Evolutionary conservation across 2,329 filamentous ascomycete species (phyloP).

Genomic region (Xylariaceae sp.): DNA sequence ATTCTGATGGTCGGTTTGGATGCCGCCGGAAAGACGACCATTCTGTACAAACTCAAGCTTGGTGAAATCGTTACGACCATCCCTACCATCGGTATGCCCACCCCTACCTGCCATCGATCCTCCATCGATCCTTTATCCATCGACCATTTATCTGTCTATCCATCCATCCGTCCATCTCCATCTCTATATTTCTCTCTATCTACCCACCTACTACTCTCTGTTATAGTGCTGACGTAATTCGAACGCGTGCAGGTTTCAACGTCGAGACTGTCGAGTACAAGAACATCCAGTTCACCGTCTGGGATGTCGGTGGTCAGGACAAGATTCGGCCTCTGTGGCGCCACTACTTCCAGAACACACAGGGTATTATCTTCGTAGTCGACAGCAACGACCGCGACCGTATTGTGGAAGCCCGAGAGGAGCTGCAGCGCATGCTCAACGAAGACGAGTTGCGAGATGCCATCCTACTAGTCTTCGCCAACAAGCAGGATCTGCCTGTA

Average conservation of each 20-base stretch:
- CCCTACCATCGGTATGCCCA: constrained; percentile 80
- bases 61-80: constrained; percentile 99
- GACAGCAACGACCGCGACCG: constrained; percentile 98
- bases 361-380: constrained; percentile 99
- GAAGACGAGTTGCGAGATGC: constrained; percentile 98
- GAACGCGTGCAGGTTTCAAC: constrained; percentile 71
- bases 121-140: too few species aligned
- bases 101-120: constrained; percentile 1
- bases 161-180: constrained; percentile 2
- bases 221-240: constrained; percentile 20
- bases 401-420: constrained; percentile 93
- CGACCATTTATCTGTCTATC: neutral
- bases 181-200: too few species aligned
- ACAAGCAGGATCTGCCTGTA: constrained; percentile 99
- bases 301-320: constrained; percentile 99
- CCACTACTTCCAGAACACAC: constrained; percentile 99
- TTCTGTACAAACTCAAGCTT: constrained; percentile 99
- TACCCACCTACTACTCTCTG: constrained; percentile 1
- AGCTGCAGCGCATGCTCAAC: constrained; percentile 97
- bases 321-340: constrained; percentile 99
- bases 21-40: constrained; percentile 99
- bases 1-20: constrained; percentile 99
- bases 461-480: constrained; percentile 94
- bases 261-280: constrained; percentile 99
- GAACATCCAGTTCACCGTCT: constrained; percentile 99